Percentiles rank a stretch among this genome's conserved stretches.
Evolutionary conservation across 441 rosid species (phyloP).

Genomic region (Metrosideros polymorpha): DNA sequence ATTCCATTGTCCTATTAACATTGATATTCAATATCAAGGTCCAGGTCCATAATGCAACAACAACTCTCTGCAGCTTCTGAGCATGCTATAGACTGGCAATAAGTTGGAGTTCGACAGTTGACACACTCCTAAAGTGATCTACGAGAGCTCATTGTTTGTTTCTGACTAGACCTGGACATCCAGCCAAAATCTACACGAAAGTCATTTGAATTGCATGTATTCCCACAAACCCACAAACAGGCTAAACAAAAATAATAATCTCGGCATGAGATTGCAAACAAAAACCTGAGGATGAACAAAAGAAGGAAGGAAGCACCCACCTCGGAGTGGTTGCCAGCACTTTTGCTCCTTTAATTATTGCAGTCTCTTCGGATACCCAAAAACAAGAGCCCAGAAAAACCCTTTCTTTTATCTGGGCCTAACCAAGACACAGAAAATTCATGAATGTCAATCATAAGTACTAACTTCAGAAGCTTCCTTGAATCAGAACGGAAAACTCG

Average conservation of each 20-base stretch:
- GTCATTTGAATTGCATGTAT: not conserved
- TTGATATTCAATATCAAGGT: not conserved
- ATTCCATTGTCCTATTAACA: not conserved
- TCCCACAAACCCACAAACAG: not conserved
- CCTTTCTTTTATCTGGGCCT: not conserved
- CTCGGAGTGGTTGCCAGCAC: constrained; percentile 22
- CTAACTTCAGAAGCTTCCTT: not conserved
- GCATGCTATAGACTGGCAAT: not conserved
- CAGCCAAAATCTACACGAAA: not conserved
- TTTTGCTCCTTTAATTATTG: constrained; percentile 25
- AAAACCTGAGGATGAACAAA: not conserved
- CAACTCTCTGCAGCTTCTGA: not conserved
- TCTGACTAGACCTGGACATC: not conserved
- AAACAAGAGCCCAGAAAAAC: not conserved
- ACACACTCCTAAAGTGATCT: not conserved
- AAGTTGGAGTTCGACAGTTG: not conserved
- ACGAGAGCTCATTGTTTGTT: not conserved
- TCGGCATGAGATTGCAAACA: not conserved
- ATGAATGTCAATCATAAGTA: not conserved
- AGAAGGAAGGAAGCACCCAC: constrained; percentile 13
- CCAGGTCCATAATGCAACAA: not conserved
- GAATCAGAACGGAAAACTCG: not conserved
- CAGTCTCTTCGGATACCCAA: constrained; percentile 29
- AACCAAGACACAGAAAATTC: not conserved
- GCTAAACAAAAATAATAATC: not conserved